These are phyloP conservation scores for Pseudohalonectria lignicola DNA, from an alignment of 2,329 filamentous ascomycete genomes.

Conservation along the genomic window DNA sequence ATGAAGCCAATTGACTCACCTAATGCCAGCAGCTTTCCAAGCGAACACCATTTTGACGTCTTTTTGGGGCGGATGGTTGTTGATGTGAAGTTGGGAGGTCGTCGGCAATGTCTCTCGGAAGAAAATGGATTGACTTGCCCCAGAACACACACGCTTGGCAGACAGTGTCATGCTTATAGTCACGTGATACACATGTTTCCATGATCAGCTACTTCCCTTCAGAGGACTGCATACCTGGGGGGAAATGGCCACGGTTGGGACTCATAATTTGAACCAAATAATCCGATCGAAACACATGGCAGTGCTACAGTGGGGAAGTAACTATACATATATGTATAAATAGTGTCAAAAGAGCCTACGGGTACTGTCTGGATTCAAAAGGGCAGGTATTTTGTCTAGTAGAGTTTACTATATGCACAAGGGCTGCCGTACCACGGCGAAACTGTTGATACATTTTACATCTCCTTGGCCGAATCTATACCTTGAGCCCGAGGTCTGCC, in stretches of 20 bases:
- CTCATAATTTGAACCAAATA: no score
- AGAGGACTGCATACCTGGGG: no score
- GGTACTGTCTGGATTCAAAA: not conserved
- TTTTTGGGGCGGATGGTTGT: constrained; percentile 11
- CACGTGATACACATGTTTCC: not conserved
- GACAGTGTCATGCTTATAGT: not conserved
- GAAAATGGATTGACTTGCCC: constrained; percentile 8
- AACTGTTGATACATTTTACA: constrained; percentile 30
- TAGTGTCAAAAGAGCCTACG: no score
- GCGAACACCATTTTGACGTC: constrained; percentile 80
- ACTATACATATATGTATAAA: no score
- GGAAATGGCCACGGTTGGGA: no score
- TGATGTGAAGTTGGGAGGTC: constrained; percentile 15
- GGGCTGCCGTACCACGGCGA: constrained; percentile 22
- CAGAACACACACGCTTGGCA: constrained; percentile 1
- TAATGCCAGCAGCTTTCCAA: constrained; percentile 97
- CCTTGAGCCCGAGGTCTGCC: constrained; percentile 85
- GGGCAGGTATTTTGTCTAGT: constrained; percentile 3
- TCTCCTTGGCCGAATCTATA: constrained; percentile 48
- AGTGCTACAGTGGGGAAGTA: no score
- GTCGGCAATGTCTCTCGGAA: constrained; percentile 6
- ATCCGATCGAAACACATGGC: no score
- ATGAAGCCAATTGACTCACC: constrained; percentile 56
- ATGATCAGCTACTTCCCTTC: no score
- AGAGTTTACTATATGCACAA: constrained; percentile 26